phyloP scores from a whole-genome alignment of 257 asterid genomes.

The Plectranthus barbatus region DNA sequence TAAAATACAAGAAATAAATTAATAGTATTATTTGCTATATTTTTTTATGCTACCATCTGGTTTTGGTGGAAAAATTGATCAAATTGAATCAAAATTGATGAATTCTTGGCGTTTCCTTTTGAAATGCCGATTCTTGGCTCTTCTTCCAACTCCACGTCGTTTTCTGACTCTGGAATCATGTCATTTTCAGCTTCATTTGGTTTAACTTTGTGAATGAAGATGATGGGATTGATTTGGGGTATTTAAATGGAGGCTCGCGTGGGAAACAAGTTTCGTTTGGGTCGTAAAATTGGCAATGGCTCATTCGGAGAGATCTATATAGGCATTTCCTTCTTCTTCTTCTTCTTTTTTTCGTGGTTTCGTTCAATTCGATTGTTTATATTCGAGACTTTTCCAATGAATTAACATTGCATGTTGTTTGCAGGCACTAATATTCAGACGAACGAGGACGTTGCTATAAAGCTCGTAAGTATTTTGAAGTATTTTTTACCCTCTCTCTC shows the following conservation, averaged over 20 bases:
- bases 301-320: slow-evolving; percentile 64
- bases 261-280: slow-evolving; percentile 54
- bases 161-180: slow-evolving; percentile 15
- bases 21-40: background rate
- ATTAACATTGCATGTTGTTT: background rate
- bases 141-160: background rate
- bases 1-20: too few species aligned
- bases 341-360: background rate
- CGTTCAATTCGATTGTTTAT: slow-evolving; percentile 1
- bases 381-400: background rate
- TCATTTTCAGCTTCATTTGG: slow-evolving; percentile 8
- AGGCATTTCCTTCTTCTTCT: slow-evolving; percentile 20
- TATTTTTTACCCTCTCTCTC: background rate
- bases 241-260: slow-evolving; percentile 56
- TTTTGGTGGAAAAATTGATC: slow-evolving; percentile 13
- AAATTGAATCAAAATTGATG: slow-evolving; percentile 22
- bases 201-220: background rate
- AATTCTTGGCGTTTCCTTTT: slow-evolving; percentile 12
- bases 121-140: slow-evolving; percentile 20
- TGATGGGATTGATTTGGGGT: slow-evolving; percentile 5
- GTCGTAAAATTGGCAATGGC: slow-evolving; percentile 66
- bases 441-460: slow-evolving; percentile 67
- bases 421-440: slow-evolving; percentile 63
- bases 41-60: background rate
- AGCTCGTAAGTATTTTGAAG: slow-evolving; percentile 34